Conservation (phyloP, 768 basidiomycete species). For the Podaxis sp. region DNA sequence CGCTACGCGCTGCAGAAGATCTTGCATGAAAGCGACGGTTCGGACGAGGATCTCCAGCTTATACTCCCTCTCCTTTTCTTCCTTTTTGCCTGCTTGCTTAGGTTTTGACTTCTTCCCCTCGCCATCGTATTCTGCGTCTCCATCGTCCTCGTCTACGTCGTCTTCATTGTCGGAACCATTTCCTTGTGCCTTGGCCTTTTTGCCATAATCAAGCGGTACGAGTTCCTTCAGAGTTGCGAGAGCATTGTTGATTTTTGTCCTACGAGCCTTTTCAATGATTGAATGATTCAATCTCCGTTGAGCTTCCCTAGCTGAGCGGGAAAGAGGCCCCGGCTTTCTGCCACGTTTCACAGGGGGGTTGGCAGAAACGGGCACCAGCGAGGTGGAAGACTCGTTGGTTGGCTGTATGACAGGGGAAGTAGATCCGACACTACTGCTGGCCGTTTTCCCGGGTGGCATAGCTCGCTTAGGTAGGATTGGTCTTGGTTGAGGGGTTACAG, state of each 20-base stretch:
- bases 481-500: slow-evolving; percentile 17
- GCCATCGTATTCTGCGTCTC: slow-evolving; percentile 32
- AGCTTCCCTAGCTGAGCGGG: slow-evolving; percentile 78
- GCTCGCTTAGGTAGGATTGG: slow-evolving; percentile 26
- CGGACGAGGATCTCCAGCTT: slow-evolving; percentile 88
- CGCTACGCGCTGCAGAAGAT: slow-evolving; percentile 57
- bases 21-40: slow-evolving; percentile 77
- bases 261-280: slow-evolving; percentile 89
- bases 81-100: slow-evolving; percentile 43
- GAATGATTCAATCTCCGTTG: slow-evolving; percentile 93
- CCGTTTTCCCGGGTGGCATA: slow-evolving; percentile 7
- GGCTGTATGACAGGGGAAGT: slow-evolving; percentile 16
- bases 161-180: slow-evolving; percentile 37
- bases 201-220: slow-evolving; percentile 62
- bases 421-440: slow-evolving; percentile 17
- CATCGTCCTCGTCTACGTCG: slow-evolving; percentile 36
- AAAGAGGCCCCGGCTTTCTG: slow-evolving; percentile 71
- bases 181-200: slow-evolving; percentile 20
- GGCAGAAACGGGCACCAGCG: slow-evolving; percentile 13
- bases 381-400: neutral
- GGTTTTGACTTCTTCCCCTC: slow-evolving; percentile 29
- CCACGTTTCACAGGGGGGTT: slow-evolving; percentile 55
- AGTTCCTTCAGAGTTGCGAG: slow-evolving; percentile 74
- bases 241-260: slow-evolving; percentile 96
- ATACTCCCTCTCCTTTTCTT: slow-evolving; percentile 80